Evolutionary conservation across 139 green algal species (phyloP), one percentile per base, ranked within the genome.

Genomic region (Closterium sp.): DNA sequence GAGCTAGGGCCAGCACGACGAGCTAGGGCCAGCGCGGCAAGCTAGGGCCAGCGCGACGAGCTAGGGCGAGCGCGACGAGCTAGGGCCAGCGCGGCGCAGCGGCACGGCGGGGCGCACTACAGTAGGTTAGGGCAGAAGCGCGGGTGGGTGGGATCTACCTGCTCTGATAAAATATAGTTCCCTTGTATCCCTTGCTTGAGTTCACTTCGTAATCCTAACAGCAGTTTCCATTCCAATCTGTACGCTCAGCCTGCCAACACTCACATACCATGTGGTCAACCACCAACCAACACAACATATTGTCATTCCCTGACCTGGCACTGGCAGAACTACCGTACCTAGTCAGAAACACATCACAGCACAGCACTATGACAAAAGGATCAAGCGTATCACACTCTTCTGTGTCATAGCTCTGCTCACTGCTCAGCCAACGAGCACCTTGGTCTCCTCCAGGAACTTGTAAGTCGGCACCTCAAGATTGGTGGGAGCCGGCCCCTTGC

Each of bases 401-500:
- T 28, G 55, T 76, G 25, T 76, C 16, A 28, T 28, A 19, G 55
- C 55, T 76, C 4, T 28, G 55, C 25, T 28, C 55, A 76, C 16
- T 19, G 55, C 86, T 92, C 86, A 98, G 28, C 97, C 97, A 85
- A 98, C 94, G 4, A 97, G 3, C 38, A 98, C 89, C 31, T 94
- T 96, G 89, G 93, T 92, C 7, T 98, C 96, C 6, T 97, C 95
- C 33, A 97, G 33, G 93, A 98, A 98, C 64, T 94, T 96, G 93
- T 98, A 98, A 87, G 96, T 91, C 34, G 96, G 96, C 38, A 99
- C 98, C 95, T 99, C 98, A 84, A 99, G 96, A 94, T 99, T 99
- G 95, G 97, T 97, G 1, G 98, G 98, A 1, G 98, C 98, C 36
- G 98, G 98, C 6, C 98, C 98, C 95, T 99, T 98, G 76, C 98